Base-by-base conservation (phyloP, 305 asterid species). In the Fraxinus xanthoxyloides region DNA sequence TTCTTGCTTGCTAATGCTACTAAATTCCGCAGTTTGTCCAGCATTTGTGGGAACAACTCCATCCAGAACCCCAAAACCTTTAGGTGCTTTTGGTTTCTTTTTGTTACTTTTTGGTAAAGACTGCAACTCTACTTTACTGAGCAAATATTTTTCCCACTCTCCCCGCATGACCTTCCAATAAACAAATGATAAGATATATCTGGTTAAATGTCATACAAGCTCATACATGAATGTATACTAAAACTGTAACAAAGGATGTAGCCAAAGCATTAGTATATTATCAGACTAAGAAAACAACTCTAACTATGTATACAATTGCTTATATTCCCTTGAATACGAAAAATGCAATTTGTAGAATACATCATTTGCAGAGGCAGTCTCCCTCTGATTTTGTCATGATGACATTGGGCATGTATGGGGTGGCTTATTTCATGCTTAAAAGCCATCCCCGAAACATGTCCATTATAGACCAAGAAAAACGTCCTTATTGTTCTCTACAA, bases 61-160 rank as follows among this genome's bases (percentile, higher is more conserved):
- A 83, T 94, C 90, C 63, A 94, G 97, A 82, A 95, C 87, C 79
- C 99, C 99, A 81, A 94, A 89, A 80, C 99, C 99, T 87, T 94
- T 95, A 73, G 93, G 88, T 80, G 89, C 88, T 87, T 94, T 94
- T 40, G 90, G 84, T 84, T 95, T 95, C 97, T 94, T 94, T 86
- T 91, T 92, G 79, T 77, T 87, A 78, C 28, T 82, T 85, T 95
- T 95, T 85, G 98, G 98, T 85, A 95, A 87, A 80, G 97, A 90
- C 79, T 91, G 93, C 89, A 95, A 87, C 90, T 95, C 94, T 80
- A 95, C 97, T 90, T 95, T 95, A 89, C 99, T 93, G 67, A 90
- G 91, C 90, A 96, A 88, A 89, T 94, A 96, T 75, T 94, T 93
- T 80, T 91, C 94, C 99, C 99, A 96, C 87, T 96, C 98, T 84